These are phyloP conservation scores for Euphorbia tirucalli DNA, from an alignment of 345 rosid genomes.

Conservation along the genomic window DNA sequence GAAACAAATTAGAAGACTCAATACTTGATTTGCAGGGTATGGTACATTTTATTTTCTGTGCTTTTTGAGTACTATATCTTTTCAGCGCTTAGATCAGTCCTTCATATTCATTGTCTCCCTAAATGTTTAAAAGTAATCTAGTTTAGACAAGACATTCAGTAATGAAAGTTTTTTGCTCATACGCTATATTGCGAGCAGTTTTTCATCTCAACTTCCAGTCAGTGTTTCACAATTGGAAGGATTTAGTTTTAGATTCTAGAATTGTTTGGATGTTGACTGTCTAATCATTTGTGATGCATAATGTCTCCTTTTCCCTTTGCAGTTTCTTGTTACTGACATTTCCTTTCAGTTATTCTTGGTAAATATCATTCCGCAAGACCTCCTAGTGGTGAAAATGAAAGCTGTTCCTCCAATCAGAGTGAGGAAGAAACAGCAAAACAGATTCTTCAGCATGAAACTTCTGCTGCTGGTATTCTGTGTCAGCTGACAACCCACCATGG, in stretches of 20 bases:
- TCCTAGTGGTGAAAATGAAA: constrained; percentile 25
- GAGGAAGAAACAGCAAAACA: constrained; percentile 56
- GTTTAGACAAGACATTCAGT: neutral
- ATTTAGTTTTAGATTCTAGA: neutral
- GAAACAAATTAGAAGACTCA: constrained; percentile 53
- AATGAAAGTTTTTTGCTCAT: neutral
- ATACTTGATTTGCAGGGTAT: constrained; percentile 69
- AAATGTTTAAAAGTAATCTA: neutral
- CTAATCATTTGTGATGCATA: neutral
- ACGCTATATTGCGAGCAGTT: neutral
- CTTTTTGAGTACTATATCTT: neutral
- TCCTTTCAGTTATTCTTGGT: constrained; percentile 55
- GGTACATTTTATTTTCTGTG: neutral
- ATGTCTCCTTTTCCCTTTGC: constrained; percentile 5
- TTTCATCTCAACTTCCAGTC: neutral
- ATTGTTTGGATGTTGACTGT: neutral
- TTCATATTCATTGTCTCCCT: neutral
- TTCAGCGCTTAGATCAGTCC: neutral
- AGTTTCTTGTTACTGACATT: constrained; percentile 5
- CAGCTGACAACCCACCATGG: constrained; percentile 44
- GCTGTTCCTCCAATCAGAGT: constrained; percentile 37
- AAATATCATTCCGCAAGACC: constrained; percentile 48
- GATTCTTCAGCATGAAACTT: constrained; percentile 49
- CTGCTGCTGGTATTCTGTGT: constrained; percentile 79
- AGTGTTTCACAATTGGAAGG: neutral